Percentiles rank a stretch among this genome's conserved stretches.
These are phyloP conservation scores for Aspergillus haitiensis DNA, from an alignment of 495 filamentous ascomycete species.

Conservation along the genomic window DNA sequence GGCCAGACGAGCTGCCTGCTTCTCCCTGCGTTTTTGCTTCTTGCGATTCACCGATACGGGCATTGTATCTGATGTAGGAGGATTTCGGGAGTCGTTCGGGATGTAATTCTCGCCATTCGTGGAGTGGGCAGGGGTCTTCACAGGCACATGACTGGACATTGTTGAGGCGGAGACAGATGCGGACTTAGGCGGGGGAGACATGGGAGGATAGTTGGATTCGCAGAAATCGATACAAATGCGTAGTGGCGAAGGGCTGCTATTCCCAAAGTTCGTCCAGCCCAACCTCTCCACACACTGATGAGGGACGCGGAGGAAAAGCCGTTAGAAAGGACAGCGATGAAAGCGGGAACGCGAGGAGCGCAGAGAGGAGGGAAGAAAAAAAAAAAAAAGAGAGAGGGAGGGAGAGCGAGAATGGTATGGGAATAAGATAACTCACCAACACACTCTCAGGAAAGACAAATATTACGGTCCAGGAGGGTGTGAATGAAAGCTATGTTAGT, in stretches of 20 bases:
- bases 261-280: slow-evolving; percentile 17
- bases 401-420: slow-evolving; percentile 27
- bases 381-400: slow-evolving; percentile 25
- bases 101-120: slow-evolving; percentile 37
- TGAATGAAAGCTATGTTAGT: not conserved
- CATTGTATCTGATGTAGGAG: slow-evolving; percentile 30
- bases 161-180: slow-evolving; percentile 28
- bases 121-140: slow-evolving; percentile 35
- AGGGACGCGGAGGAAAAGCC: slow-evolving; percentile 20
- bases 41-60: slow-evolving; percentile 73
- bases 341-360: slow-evolving; percentile 17
- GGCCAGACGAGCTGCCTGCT: slow-evolving; percentile 70
- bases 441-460: slow-evolving; percentile 5
- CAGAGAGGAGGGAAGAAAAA: slow-evolving; percentile 21
- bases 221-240: slow-evolving; percentile 3
- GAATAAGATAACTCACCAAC: slow-evolving; percentile 23
- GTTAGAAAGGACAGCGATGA: slow-evolving; percentile 18
- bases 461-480: not conserved
- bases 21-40: slow-evolving; percentile 83
- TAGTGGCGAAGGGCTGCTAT: slow-evolving; percentile 1
- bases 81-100: slow-evolving; percentile 32
- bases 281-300: slow-evolving; percentile 23
- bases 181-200: slow-evolving; percentile 31
- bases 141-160: slow-evolving; percentile 37
- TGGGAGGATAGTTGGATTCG: slow-evolving; percentile 20